Evolutionary conservation across 2,329 filamentous ascomycete species (phyloP).

Genomic region (Diaporthe ampelina): DNA sequence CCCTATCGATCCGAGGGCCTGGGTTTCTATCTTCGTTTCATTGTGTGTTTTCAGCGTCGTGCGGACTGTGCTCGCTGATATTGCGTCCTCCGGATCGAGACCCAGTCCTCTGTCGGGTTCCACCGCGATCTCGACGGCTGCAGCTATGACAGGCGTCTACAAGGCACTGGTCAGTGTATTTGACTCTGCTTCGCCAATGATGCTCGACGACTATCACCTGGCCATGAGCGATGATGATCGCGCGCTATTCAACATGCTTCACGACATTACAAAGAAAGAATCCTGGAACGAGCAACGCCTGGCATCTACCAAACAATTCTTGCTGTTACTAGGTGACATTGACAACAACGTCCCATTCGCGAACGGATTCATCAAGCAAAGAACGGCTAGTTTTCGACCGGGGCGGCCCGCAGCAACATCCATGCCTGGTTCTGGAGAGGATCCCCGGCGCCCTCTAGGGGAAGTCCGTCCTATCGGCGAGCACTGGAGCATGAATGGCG

Average conservation of each 20-base stretch:
- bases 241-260: conserved; percentile 57
- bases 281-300: conserved; percentile 63
- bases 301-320: conserved; percentile 62
- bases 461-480: conserved; percentile 56
- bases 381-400: conserved; percentile 50
- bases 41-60: conserved; percentile 72
- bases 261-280: conserved; percentile 61
- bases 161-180: conserved; percentile 66
- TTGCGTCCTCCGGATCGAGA: conserved; percentile 51
- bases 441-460: conserved; percentile 54
- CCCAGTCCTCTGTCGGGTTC: conserved; percentile 34
- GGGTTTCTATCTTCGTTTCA: conserved; percentile 67
- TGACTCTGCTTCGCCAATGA: conserved; percentile 57
- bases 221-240: conserved; percentile 62
- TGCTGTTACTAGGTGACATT: conserved; percentile 62
- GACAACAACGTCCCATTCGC: conserved; percentile 54
- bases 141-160: conserved; percentile 63
- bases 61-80: conserved; percentile 65
- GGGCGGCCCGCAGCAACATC: conserved; percentile 51
- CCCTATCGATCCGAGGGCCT: conserved; percentile 58
- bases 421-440: conserved; percentile 51
- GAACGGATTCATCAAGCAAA: conserved; percentile 59
- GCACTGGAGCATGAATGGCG: conserved; percentile 51
- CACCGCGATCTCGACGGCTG: conserved; percentile 42
- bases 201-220: conserved; percentile 59